Percentiles rank a stretch among this genome's conserved stretches.
Conservation (phyloP, 2,329 filamentous ascomycete genomes). For the Aspergillus fumigatus region DNA sequence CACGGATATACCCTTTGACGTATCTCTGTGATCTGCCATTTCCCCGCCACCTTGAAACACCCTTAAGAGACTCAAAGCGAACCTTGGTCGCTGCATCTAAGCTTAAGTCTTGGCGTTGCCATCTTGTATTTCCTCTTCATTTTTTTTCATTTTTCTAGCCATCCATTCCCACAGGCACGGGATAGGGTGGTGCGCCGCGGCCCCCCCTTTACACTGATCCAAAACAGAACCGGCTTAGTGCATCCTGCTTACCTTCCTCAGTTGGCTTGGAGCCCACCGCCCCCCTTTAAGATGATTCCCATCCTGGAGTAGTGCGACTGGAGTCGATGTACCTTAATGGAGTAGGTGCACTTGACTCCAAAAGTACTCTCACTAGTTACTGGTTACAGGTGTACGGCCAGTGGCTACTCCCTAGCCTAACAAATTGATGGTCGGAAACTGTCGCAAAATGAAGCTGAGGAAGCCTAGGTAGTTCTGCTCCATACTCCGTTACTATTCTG, state of each 20-base stretch:
- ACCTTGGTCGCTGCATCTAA: constrained; percentile 20
- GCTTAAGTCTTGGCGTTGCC: constrained; percentile 4
- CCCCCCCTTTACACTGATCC: not conserved
- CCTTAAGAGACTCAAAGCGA: constrained; percentile 21
- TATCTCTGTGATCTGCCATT: constrained; percentile 26
- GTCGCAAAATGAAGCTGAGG: not conserved
- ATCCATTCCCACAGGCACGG: not conserved
- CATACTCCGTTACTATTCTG: not conserved
- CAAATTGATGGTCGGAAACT: not conserved
- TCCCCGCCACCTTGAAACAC: constrained; percentile 34
- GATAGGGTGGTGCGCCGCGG: not conserved
- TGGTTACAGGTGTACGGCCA: too few relatives aligned
- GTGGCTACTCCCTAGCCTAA: not conserved
- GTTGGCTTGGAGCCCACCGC: not conserved
- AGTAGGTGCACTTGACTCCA: not conserved
- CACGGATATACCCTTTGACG: constrained; percentile 32
- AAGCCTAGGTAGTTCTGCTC: not conserved
- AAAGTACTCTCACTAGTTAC: not conserved
- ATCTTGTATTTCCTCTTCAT: not conserved
- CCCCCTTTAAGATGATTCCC: not conserved
- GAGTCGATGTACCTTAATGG: not conserved
- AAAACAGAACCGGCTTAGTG: not conserved
- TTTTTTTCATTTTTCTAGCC: constrained; percentile 1
- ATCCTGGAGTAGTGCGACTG: not conserved
- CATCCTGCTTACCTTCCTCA: not conserved